Conservation (phyloP, 139 green algal species). For the Auxenochlorella pyrenoidosa region DNA sequence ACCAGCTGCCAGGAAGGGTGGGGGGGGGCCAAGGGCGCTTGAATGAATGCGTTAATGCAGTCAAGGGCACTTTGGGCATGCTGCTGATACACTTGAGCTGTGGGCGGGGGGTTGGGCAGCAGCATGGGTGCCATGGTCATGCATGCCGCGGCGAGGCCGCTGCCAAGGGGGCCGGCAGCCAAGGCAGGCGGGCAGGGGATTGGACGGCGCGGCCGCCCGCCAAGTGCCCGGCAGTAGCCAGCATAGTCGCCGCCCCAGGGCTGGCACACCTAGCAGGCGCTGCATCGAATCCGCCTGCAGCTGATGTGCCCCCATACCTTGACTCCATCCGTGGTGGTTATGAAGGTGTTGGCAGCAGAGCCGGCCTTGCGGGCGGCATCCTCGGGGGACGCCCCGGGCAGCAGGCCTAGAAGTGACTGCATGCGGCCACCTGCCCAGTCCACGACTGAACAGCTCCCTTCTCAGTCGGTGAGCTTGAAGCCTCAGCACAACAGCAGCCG, state of each 20-base stretch:
- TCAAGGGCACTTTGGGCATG: not conserved
- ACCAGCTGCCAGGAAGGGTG: not conserved
- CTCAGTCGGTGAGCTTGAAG: not conserved
- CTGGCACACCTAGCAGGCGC: no score
- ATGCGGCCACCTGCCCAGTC: not conserved
- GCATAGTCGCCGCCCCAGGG: no score
- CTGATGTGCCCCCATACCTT: slow-evolving; percentile 36
- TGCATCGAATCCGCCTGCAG: no score
- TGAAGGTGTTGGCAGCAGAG: not conserved
- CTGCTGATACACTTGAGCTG: not conserved
- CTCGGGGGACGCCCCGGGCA: not conserved
- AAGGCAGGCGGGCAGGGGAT: no score
- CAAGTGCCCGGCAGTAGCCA: no score
- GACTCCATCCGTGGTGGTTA: slow-evolving; percentile 57
- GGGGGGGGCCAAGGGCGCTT: no score
- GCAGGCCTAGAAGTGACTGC: not conserved
- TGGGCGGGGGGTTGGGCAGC: no score
- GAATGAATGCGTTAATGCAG: no score
- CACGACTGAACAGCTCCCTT: not conserved
- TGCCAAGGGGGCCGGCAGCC: no score
- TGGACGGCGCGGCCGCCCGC: no score
- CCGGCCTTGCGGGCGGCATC: not conserved
- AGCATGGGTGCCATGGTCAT: no score
- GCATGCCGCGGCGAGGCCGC: no score
- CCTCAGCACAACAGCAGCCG: not conserved